Base-by-base conservation (phyloP, 495 filamentous ascomycete genomes). In the Mycothermus thermophilus region DNA sequence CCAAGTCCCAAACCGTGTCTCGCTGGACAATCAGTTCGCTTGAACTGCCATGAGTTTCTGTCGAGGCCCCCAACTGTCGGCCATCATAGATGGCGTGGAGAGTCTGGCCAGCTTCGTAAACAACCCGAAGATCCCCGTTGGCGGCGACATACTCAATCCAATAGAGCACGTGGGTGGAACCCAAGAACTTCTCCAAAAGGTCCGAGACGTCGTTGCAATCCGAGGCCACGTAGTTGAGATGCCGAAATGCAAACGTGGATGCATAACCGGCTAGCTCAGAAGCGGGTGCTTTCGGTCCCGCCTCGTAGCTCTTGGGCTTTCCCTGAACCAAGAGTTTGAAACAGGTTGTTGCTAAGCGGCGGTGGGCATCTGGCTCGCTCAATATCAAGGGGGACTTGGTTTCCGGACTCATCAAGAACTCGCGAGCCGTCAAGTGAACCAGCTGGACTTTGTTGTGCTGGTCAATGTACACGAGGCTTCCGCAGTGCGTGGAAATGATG, bases 91-190 rank as follows among this genome's bases (percentile, higher is more conserved):
- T 14, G 9, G 11, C 19, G n/a, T 32, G 32, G 27, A 39, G 27
- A 4, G 14, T 41, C 14, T 45, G 37, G 13, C 38, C 42, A 3
- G 42, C 42, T 14, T 41, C 21, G 22, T 45, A 41, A 11, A 45
- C 5, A 3, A 16, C 32, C 15, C 35, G 42, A 0, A 41, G 30
- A 11, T 41, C 33, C 4, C 31, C 28, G 12, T 38, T 33, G 16
- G 21, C 20, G 8, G 38, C 42, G 3, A 30, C 13, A 15, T 23
- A 26, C 21, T 45, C 37, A 5, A 45, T 34, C 42, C 42, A 45
- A n/a, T 14, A 6, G 4, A 41, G 33, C 11, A 45, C 12, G 11
- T 20, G 27, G 8, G 9, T 27, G 22, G 32, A 41, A 11, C 28
- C 18, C 10, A 45, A 12, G 28, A 45, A 45, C 15, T 22, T 27